These are phyloP conservation scores for Mrakia gelida DNA, from an alignment of 768 basidiomycete genomes.

Conservation along the genomic window DNA sequence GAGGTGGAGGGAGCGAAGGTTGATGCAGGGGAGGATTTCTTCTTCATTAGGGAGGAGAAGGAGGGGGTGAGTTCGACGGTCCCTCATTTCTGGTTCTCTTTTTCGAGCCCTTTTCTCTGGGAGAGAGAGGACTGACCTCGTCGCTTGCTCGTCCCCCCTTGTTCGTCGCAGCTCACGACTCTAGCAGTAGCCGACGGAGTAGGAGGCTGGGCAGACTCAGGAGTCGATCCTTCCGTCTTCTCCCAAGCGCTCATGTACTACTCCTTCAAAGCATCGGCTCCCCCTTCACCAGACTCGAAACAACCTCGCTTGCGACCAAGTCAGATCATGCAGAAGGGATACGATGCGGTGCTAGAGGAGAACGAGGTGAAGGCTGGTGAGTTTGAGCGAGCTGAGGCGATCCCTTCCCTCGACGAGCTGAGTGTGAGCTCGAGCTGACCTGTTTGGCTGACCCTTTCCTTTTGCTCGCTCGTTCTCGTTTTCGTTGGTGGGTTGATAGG, in stretches of 20 bases:
- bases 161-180: conserved; percentile 44
- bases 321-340: conserved; percentile 39
- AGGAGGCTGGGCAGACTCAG: conserved; percentile 80
- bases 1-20: not conserved
- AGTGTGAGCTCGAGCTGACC: not conserved
- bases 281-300: not conserved
- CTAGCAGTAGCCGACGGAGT: conserved; percentile 90
- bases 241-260: conserved; percentile 88
- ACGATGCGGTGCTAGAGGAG: conserved; percentile 39
- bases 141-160: too few species aligned
- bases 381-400: conserved; percentile 27
- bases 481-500: too few species aligned
- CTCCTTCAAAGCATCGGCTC: conserved; percentile 33
- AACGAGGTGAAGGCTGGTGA: conserved; percentile 40
- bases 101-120: too few species aligned
- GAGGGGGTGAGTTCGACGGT: not conserved
- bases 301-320: conserved; percentile 23
- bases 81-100: not conserved
- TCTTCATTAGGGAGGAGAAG: conserved; percentile 19
- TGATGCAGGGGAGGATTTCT: conserved; percentile 31
- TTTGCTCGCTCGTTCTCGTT: not conserved
- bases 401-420: not conserved
- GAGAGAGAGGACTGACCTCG: too few species aligned
- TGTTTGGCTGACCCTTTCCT: not conserved
- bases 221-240: conserved; percentile 83